Evolutionary conservation across 345 rosid species (phyloP).

Genomic region (Hypericum androsaemum): DNA sequence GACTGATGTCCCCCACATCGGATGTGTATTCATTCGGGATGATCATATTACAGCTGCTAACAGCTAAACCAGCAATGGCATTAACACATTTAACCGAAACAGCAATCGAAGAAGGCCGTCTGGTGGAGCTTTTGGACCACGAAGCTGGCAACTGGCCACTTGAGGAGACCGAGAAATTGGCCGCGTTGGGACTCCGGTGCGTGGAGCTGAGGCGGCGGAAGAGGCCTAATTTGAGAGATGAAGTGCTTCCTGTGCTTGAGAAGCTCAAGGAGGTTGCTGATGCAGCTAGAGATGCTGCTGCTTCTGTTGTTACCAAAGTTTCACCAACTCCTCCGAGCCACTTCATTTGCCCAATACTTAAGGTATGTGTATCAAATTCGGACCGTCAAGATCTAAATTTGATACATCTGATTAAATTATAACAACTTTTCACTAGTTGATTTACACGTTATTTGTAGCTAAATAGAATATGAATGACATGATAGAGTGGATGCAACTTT

Average conservation of each 20-base stretch:
- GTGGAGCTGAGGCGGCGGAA: conserved; percentile 71
- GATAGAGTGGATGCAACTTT: too few relatives aligned
- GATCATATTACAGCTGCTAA: conserved; percentile 67
- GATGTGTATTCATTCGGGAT: conserved; percentile 84
- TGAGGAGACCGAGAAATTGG: conserved; percentile 62
- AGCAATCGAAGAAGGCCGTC: conserved; percentile 34
- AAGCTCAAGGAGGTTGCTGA: conserved; percentile 46
- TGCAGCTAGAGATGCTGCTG: conserved; percentile 16
- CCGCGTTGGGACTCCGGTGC: conserved; percentile 58
- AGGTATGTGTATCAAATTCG: conserved; percentile 30
- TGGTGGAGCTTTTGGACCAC: conserved; percentile 47
- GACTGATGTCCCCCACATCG: conserved; percentile 55
- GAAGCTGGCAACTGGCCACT: conserved; percentile 77
- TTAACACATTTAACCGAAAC: conserved; percentile 54
- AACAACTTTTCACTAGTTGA: too few relatives aligned
- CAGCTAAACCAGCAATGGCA: conserved; percentile 69
- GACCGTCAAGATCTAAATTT: too few relatives aligned
- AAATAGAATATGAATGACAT: too few relatives aligned
- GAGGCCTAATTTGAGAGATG: conserved; percentile 46
- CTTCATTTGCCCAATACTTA: conserved; percentile 68
- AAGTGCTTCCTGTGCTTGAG: conserved; percentile 60
- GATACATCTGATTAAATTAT: too few relatives aligned
- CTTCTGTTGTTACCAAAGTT: conserved; percentile 7
- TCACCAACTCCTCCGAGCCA: conserved; percentile 40
- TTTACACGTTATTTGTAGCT: too few relatives aligned